Conservation (phyloP, 331 rosid genomes). For the Spiraea crenata region DNA sequence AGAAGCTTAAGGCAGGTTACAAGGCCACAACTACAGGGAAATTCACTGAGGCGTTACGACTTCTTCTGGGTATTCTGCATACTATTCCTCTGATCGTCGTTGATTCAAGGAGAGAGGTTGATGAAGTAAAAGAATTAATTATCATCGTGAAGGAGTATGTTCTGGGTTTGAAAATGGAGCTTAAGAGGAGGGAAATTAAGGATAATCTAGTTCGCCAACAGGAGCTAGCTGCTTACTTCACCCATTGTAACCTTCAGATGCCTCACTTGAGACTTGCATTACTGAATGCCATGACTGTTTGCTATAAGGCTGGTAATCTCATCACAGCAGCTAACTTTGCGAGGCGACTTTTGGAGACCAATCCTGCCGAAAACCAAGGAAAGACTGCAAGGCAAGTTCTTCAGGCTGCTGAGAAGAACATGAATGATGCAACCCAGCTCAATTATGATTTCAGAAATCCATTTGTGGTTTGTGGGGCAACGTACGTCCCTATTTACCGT, state of each 20-base stretch:
- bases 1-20: conserved; percentile 26
- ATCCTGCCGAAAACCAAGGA: conserved; percentile 23
- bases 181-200: conserved; percentile 22
- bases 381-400: conserved; percentile 22
- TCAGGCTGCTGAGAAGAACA: conserved; percentile 29
- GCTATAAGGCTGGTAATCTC: conserved; percentile 26
- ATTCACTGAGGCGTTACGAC: conserved; percentile 20
- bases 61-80: conserved; percentile 23
- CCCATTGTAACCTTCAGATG: conserved; percentile 28
- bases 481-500: conserved; percentile 85
- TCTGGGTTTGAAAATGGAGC: conserved; percentile 27
- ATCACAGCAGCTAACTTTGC: conserved; percentile 29
- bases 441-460: conserved; percentile 93
- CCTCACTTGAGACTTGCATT: conserved; percentile 28
- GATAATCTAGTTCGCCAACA: conserved; percentile 23
- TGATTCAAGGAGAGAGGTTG: conserved; percentile 32
- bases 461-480: conserved; percentile 86
- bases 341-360: conserved; percentile 25
- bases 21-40: conserved; percentile 22
- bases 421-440: conserved; percentile 66
- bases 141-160: conserved; percentile 24
- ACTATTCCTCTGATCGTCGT: conserved; percentile 21
- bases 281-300: conserved; percentile 25
- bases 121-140: conserved; percentile 27
- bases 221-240: conserved; percentile 30